These are phyloP conservation scores for Botrytis fragariae DNA, from an alignment of 2,329 filamentous ascomycete species.

Conservation along the genomic window DNA sequence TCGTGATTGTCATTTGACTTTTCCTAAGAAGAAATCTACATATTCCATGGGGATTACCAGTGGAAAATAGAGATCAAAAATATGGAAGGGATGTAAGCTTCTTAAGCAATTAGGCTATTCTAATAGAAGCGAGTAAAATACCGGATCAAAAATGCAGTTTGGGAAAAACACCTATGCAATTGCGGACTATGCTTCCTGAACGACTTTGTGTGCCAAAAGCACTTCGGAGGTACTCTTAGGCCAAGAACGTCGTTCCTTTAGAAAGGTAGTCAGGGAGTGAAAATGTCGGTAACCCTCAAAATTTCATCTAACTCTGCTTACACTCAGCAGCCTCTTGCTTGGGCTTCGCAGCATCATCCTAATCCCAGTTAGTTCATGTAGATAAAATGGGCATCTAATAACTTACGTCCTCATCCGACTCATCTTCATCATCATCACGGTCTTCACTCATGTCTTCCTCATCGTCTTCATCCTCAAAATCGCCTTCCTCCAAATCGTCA, in stretches of 20 bases:
- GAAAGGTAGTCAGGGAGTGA: slow-evolving; percentile 6
- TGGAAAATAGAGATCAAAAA: slow-evolving; percentile 27
- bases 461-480: slow-evolving; percentile 81
- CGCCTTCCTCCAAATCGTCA: slow-evolving; percentile 76
- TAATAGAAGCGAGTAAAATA: slow-evolving; percentile 32
- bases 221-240: slow-evolving; percentile 20
- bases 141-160: slow-evolving; percentile 25
- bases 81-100: slow-evolving; percentile 24
- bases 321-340: slow-evolving; percentile 94
- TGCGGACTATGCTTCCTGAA: slow-evolving; percentile 18
- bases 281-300: slow-evolving; percentile 9
- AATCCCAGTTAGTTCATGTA: slow-evolving; percentile 31
- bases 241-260: slow-evolving; percentile 1
- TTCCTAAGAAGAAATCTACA: slow-evolving; percentile 28
- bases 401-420: slow-evolving; percentile 74
- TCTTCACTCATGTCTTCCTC: slow-evolving; percentile 86
- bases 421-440: slow-evolving; percentile 71
- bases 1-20: slow-evolving; percentile 28
- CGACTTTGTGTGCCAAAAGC: slow-evolving; percentile 18
- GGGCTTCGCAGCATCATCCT: slow-evolving; percentile 86
- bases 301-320: slow-evolving; percentile 75
- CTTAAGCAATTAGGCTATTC: slow-evolving; percentile 37
- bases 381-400: neutral
- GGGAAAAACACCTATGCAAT: slow-evolving; percentile 31
- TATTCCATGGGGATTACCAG: slow-evolving; percentile 20